Evolutionary conservation across 2,329 filamentous ascomycete genomes (phyloP).

Genomic region (Alternaria triticina): DNA sequence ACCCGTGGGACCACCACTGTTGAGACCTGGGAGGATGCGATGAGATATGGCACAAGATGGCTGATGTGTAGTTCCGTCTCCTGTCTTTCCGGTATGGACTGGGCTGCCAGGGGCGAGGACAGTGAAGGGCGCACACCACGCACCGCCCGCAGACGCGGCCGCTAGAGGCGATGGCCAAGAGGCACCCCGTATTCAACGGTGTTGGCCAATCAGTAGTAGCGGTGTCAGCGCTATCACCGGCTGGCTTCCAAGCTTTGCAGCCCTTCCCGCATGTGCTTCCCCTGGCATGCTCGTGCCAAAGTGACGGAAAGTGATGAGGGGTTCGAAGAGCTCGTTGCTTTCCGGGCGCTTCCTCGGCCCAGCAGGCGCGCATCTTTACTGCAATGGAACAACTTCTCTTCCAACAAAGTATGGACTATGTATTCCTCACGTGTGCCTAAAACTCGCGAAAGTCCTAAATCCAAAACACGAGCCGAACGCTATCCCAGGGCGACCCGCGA

Average conservation of each 20-base stretch:
- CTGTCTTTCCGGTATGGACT: not conserved
- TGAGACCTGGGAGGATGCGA: not conserved
- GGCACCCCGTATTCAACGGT: constrained; percentile 13
- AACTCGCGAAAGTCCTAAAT: not conserved
- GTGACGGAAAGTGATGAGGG: not conserved
- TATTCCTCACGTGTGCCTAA: not conserved
- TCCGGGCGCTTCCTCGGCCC: not conserved
- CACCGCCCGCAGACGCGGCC: constrained; percentile 7
- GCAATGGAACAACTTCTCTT: not conserved
- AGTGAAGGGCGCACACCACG: constrained; percentile 2
- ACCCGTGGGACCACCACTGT: constrained; percentile 10
- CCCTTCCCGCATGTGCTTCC: constrained; percentile 6
- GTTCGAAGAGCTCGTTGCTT: not conserved
- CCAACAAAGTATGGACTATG: not conserved
- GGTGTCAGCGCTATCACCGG: not conserved
- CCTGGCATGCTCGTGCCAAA: not conserved
- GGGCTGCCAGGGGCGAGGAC: not conserved
- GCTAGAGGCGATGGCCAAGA: constrained; percentile 14
- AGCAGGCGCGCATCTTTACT: not conserved
- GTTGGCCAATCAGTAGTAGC: constrained; percentile 8
- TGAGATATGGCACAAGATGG: not conserved
- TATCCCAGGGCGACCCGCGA: not conserved
- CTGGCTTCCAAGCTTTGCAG: constrained; percentile 8
- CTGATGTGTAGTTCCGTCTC: not conserved
- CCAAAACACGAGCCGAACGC: not conserved